Evolutionary conservation across 441 rosid genomes (phyloP).

Genomic region (Gossypium schwendimanii): DNA sequence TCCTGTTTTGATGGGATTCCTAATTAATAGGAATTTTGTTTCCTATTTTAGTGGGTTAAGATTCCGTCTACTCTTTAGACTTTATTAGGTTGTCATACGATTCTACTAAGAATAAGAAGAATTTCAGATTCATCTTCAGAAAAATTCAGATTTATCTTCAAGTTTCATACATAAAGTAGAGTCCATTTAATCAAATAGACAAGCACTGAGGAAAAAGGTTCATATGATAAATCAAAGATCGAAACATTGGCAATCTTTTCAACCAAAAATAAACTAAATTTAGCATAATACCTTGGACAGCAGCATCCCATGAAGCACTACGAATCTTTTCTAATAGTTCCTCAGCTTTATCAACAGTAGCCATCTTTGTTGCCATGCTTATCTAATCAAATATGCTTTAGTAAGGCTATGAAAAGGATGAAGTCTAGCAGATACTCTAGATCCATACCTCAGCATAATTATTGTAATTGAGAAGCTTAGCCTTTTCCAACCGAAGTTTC

Average conservation of each 20-base stretch:
- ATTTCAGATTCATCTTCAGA: too few species aligned
- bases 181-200: not conserved
- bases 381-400: conserved; percentile 36
- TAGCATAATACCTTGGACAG: conserved; percentile 56
- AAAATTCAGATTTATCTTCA: too few species aligned
- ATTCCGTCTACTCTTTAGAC: too few species aligned
- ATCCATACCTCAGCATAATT: conserved; percentile 75
- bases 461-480: conserved; percentile 44
- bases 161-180: not conserved
- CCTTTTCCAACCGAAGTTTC: too few species aligned
- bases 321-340: conserved; percentile 80
- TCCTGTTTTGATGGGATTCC: too few species aligned
- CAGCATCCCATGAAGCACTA: conserved; percentile 75
- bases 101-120: too few species aligned
- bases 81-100: too few species aligned
- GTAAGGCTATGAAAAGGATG: conserved; percentile 15
- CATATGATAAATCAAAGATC: not conserved
- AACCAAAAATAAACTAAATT: not conserved
- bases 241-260: not conserved
- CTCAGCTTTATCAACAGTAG: conserved; percentile 73
- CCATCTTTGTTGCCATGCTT: conserved; percentile 94
- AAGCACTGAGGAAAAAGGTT: not conserved
- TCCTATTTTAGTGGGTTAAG: too few species aligned
- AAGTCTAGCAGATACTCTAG: conserved; percentile 1
- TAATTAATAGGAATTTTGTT: too few species aligned